Percentiles rank a stretch among this genome's conserved stretches.
Evolutionary conservation across 1,284 basidiomycete genomes (phyloP).

Genomic region (Pyrrhoderma lamaoense): DNA sequence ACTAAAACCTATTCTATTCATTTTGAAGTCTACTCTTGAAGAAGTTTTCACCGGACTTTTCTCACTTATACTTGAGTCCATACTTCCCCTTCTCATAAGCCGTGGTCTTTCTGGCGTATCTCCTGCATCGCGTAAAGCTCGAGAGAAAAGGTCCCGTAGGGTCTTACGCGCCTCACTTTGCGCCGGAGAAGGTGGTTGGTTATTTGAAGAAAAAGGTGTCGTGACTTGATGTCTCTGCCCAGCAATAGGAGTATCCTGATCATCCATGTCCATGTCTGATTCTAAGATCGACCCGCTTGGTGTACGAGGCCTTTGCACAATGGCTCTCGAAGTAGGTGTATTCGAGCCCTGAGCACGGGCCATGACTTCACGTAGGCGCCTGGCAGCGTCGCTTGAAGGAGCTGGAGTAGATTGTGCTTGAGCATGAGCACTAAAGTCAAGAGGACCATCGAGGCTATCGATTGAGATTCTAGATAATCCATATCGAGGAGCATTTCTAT

Average conservation of each 20-base stretch:
- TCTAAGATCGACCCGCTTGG: conserved; percentile 43
- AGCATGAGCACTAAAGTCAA: conserved; percentile 22
- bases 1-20: no score
- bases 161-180: conserved; percentile 49
- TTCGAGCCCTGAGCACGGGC: conserved; percentile 29
- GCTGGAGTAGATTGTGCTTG: conserved; percentile 21
- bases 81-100: conserved; percentile 44
- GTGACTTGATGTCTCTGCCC: not conserved
- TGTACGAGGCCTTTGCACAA: conserved; percentile 20
- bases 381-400: conserved; percentile 38
- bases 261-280: conserved; percentile 46
- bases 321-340: conserved; percentile 5
- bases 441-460: conserved; percentile 41
- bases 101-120: conserved; percentile 42
- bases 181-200: conserved; percentile 31
- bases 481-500: conserved; percentile 33
- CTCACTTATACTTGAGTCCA: conserved; percentile 55
- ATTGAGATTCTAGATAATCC: conserved; percentile 22
- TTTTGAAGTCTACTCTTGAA: conserved; percentile 40
- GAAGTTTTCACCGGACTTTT: conserved; percentile 35
- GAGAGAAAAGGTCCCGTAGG: conserved; percentile 55
- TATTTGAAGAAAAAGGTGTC: conserved; percentile 4
- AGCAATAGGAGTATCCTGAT: conserved; percentile 5
- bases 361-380: conserved; percentile 51
- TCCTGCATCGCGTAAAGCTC: conserved; percentile 51